phyloP scores from a whole-genome alignment of 2,329 filamentous ascomycete genomes.

The Bimuria novae-zelandiae region DNA sequence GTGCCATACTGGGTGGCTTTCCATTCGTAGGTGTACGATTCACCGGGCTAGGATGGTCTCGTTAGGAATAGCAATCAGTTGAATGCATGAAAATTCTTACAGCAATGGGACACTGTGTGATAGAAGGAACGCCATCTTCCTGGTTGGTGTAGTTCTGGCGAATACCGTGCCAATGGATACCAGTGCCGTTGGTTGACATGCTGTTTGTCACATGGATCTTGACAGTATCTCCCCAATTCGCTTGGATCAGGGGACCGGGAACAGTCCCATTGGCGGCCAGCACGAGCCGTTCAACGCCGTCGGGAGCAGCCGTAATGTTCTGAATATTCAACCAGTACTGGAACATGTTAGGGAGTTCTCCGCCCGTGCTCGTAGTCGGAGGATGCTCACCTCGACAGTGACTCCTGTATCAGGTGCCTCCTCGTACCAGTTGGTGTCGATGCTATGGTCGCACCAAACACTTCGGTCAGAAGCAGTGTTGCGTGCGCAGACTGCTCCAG shows the following conservation, averaged over 20 bases:
- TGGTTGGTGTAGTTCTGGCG: constrained; percentile 48
- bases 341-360: constrained; percentile 22
- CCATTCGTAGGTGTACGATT: constrained; percentile 50
- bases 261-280: constrained; percentile 44
- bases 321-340: constrained; percentile 47
- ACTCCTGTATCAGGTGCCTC: constrained; percentile 58
- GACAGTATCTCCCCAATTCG: constrained; percentile 32
- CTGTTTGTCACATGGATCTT: constrained; percentile 54
- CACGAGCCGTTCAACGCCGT: constrained; percentile 52
- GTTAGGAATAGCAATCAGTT: no score
- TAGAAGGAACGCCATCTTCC: constrained; percentile 60
- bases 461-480: constrained; percentile 32
- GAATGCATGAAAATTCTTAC: no score
- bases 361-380: not conserved
- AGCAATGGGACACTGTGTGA: constrained; percentile 59
- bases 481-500: constrained; percentile 23
- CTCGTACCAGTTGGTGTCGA: constrained; percentile 58
- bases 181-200: constrained; percentile 60
- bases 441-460: constrained; percentile 53
- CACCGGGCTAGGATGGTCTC: constrained; percentile 16
- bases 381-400: constrained; percentile 50
- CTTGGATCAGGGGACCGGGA: constrained; percentile 48
- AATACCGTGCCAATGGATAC: constrained; percentile 65
- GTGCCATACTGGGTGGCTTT: constrained; percentile 60
- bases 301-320: constrained; percentile 46